Percentiles rank a stretch among this genome's conserved stretches.
Conservation (phyloP, 2,329 filamentous ascomycete genomes). For the Hypoxylon sp. region DNA sequence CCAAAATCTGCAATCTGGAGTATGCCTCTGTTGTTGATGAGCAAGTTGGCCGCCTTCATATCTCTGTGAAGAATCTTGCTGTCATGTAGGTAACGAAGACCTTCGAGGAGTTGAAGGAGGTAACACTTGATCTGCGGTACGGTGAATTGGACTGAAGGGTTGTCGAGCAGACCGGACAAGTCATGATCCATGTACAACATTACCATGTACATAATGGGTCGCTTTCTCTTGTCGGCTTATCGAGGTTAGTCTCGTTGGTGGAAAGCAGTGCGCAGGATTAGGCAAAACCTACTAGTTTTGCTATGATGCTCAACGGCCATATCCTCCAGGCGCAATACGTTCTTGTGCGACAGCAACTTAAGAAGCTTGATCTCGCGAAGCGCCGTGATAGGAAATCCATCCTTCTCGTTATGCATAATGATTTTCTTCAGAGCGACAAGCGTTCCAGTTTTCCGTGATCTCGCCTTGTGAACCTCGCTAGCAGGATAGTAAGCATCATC, state of each 20-base stretch:
- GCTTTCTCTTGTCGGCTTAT: constrained; percentile 81
- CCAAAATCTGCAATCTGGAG: constrained; percentile 98
- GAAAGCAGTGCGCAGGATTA: constrained; percentile 14
- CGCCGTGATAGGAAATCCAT: constrained; percentile 99
- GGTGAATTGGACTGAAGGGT: constrained; percentile 88
- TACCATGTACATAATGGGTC: constrained; percentile 97
- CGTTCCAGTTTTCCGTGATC: constrained; percentile 79
- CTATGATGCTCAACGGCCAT: constrained; percentile 89
- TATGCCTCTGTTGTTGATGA: constrained; percentile 94
- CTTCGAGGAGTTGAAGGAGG: constrained; percentile 91
- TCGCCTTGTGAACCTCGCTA: constrained; percentile 92
- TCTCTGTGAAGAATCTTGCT: constrained; percentile 93
- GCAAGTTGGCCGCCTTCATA: constrained; percentile 98
- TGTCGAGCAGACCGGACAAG: constrained; percentile 95
- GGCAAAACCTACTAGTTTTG: constrained; percentile 51
- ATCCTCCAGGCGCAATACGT: constrained; percentile 89
- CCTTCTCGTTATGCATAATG: constrained; percentile 99
- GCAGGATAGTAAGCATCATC: constrained; percentile 35
- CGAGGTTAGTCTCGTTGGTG: constrained; percentile 47
- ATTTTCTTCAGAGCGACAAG: constrained; percentile 97
- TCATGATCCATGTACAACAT: constrained; percentile 99
- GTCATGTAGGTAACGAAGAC: constrained; percentile 90
- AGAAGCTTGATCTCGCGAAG: constrained; percentile 97
- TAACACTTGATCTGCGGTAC: constrained; percentile 98
- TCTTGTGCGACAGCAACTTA: constrained; percentile 93